Conservation (phyloP, 345 rosid species). For the Eucalyptus coolabah region DNA sequence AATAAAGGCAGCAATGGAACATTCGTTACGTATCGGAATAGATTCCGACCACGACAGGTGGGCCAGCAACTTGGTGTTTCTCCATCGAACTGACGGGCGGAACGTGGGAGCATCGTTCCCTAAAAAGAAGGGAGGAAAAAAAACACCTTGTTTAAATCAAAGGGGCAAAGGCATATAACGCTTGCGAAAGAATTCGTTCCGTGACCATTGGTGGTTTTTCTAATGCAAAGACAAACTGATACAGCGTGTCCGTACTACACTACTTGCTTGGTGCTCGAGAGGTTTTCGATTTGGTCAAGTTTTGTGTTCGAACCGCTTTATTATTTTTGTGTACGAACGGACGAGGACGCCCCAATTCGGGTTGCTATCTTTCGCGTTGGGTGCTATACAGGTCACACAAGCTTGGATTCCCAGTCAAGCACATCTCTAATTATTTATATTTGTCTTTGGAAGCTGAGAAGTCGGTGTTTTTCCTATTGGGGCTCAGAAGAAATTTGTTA, state of each 20-base stretch:
- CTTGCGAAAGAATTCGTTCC: background rate
- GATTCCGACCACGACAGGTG: background rate
- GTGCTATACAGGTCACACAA: background rate
- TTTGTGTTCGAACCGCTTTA: background rate
- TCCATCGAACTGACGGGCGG: background rate
- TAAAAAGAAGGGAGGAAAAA: background rate
- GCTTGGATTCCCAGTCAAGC: background rate
- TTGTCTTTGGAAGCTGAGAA: background rate
- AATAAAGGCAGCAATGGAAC: background rate
- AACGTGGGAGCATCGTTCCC: background rate
- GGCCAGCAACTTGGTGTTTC: background rate
- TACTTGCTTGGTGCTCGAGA: background rate
- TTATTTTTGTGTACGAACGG: background rate
- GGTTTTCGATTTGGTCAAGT: background rate
- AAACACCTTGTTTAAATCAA: background rate
- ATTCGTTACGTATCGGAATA: background rate
- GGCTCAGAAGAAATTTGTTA: background rate
- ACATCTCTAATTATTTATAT: background rate
- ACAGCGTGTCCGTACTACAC: background rate
- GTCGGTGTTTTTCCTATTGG: background rate
- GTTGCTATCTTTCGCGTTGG: background rate
- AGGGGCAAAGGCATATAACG: background rate
- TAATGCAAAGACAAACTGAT: background rate
- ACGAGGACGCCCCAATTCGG: background rate
- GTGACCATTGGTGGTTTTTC: background rate